These are phyloP conservation scores for Lithospermum erythrorhizon DNA, from an alignment of 257 asterid species.

Conservation along the genomic window DNA sequence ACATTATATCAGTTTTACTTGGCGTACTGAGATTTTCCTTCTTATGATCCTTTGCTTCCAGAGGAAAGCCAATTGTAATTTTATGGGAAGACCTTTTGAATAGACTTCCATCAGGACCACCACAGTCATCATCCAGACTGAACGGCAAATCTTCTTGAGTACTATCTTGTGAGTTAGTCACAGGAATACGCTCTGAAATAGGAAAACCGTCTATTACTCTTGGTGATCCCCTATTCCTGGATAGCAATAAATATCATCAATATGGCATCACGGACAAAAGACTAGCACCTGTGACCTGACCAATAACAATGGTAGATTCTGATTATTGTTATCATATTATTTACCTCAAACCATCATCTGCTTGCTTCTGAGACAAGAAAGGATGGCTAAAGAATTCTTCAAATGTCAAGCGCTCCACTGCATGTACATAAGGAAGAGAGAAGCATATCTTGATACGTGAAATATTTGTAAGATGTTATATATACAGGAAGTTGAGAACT, in stretches of 20 bases:
- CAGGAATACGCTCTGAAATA: slow-evolving; percentile 23
- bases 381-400: slow-evolving; percentile 90
- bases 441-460: background rate
- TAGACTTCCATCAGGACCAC: slow-evolving; percentile 39
- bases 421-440: slow-evolving; percentile 5
- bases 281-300: background rate
- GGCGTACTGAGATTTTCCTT: slow-evolving; percentile 28
- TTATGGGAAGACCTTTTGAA: slow-evolving; percentile 34
- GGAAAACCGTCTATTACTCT: slow-evolving; percentile 36
- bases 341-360: slow-evolving; percentile 47
- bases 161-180: slow-evolving; percentile 31
- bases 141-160: slow-evolving; percentile 69
- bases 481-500: background rate
- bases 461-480: background rate
- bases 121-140: slow-evolving; percentile 52
- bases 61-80: slow-evolving; percentile 54
- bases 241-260: slow-evolving; percentile 11
- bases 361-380: slow-evolving; percentile 50
- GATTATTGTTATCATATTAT: slow-evolving; percentile 6
- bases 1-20: slow-evolving; percentile 14
- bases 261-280: slow-evolving; percentile 1
- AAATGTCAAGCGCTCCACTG: slow-evolving; percentile 87
- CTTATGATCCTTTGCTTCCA: slow-evolving; percentile 37
- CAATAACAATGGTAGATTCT: slow-evolving; percentile 11
- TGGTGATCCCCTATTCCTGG: slow-evolving; percentile 40